Evolutionary conservation across 768 basidiomycete species (phyloP), one percentile per base, ranked within the genome.

Genomic region (Psilocybe tampanensis): DNA sequence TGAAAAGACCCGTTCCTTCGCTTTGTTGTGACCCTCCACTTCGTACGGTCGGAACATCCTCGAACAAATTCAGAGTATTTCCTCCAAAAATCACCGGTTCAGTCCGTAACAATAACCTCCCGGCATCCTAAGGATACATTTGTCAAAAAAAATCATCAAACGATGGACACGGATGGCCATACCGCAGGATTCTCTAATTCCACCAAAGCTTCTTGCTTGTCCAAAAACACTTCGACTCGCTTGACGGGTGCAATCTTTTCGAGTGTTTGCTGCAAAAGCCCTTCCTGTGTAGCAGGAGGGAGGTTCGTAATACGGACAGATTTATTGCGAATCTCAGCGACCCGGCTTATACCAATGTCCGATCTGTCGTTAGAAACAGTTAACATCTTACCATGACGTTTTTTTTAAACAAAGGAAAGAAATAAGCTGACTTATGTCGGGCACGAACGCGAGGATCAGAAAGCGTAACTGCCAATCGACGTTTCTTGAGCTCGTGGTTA

Each of bases 391-490:
- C n/a, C n/a, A n/a, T n/a, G n/a, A n/a, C n/a, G n/a, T n/a, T n/a
- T n/a, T n/a, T n/a, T n/a, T n/a, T n/a, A n/a, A n/a, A n/a, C n/a
- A n/a, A n/a, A n/a, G n/a, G n/a, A n/a, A n/a, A n/a, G n/a, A n/a
- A n/a, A n/a, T n/a, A n/a, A 47, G 69, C 77, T 48, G 44, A 88
- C 89, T 76, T 77, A 61, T 76, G 77, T 47, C 77, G 79, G 5
- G 80, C 73, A 22, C 82, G 81, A 11, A 80, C 82, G 7, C 88
- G 87, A 17, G 86, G 78, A 69, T 96, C 92, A 3, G 92, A 86
- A 17, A 95, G 75, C 0, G 94, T 95, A 22, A 97, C 94, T 1
- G 89, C 90, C 44, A 98, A 90, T 13, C 90, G 84, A n/a, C 94
- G 84, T 59, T 88, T 93, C 73, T 94, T 95, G 24, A 95, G 77